Evolutionary conservation across 306 rosid species (phyloP).

Genomic region (Prunus mira): DNA sequence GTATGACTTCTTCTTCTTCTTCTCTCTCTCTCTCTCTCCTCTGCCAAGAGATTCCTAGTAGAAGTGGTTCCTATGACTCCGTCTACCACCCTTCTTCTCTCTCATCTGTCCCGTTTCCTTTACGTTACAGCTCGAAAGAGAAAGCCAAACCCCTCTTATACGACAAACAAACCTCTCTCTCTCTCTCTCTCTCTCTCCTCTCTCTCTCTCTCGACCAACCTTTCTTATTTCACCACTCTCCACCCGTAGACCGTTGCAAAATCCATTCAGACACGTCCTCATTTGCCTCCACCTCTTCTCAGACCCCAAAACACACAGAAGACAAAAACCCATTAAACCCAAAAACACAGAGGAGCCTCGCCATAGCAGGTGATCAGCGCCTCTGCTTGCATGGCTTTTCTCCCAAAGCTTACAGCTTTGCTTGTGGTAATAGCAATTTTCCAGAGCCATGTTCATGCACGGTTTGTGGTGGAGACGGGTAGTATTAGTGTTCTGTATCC

Average conservation of each 20-base stretch:
- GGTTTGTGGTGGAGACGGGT: constrained; percentile 83
- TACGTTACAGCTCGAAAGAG: constrained; percentile 56
- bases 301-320: neutral
- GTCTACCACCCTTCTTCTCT: constrained; percentile 34
- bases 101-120: constrained; percentile 34
- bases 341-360: neutral
- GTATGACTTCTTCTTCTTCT: neutral
- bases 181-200: constrained; percentile 15
- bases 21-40: constrained; percentile 1
- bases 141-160: constrained; percentile 33
- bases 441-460: constrained; percentile 21
- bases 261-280: constrained; percentile 13
- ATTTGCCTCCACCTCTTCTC: constrained; percentile 2
- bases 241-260: constrained; percentile 35
- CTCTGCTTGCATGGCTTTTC: constrained; percentile 30
- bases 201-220: constrained; percentile 19
- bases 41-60: too few species aligned
- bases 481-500: constrained; percentile 70
- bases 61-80: constrained; percentile 27
- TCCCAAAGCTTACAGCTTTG: constrained; percentile 15
- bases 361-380: neutral
- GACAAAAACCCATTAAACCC: neutral
- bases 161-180: constrained; percentile 8
- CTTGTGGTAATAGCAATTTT: constrained; percentile 4
- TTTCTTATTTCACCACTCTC: constrained; percentile 9